Percentiles rank a stretch among this genome's conserved stretches.
phyloP scores from a whole-genome alignment of 1,284 basidiomycete genomes.

The Melampsora abietis-canadensis region DNA sequence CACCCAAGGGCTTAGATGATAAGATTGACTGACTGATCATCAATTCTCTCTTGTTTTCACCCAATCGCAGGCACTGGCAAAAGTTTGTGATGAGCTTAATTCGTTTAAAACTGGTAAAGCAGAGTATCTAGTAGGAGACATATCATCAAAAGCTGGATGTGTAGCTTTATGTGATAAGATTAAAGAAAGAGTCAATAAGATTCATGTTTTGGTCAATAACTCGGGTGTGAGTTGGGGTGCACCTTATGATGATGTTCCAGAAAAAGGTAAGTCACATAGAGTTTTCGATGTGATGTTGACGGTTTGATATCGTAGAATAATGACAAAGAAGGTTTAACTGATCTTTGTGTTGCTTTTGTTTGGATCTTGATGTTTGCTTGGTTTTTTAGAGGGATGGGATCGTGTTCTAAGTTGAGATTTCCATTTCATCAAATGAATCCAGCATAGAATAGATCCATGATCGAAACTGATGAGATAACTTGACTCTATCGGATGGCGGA shows the following conservation, averaged over 20 bases:
- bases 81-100: slow-evolving; percentile 36
- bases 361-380: background rate
- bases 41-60: background rate
- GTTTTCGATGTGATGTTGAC: background rate
- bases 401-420: slow-evolving; percentile 33
- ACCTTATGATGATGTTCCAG: slow-evolving; percentile 39
- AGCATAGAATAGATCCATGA: background rate
- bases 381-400: slow-evolving; percentile 34
- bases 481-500: no score
- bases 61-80: slow-evolving; percentile 23
- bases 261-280: slow-evolving; percentile 24
- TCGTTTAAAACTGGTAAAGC: slow-evolving; percentile 25
- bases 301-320: no score
- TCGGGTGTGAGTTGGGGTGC: slow-evolving; percentile 45
- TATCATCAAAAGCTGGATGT: slow-evolving; percentile 42
- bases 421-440: background rate
- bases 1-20: background rate
- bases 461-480: background rate
- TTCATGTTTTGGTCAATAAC: slow-evolving; percentile 44
- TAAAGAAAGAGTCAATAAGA: slow-evolving; percentile 36
- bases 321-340: background rate
- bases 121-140: slow-evolving; percentile 35
- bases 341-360: background rate
- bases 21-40: background rate
- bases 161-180: slow-evolving; percentile 35